Evolutionary conservation across 495 filamentous ascomycete genomes (phyloP).

Genomic region (Penicillium malachiteum): DNA sequence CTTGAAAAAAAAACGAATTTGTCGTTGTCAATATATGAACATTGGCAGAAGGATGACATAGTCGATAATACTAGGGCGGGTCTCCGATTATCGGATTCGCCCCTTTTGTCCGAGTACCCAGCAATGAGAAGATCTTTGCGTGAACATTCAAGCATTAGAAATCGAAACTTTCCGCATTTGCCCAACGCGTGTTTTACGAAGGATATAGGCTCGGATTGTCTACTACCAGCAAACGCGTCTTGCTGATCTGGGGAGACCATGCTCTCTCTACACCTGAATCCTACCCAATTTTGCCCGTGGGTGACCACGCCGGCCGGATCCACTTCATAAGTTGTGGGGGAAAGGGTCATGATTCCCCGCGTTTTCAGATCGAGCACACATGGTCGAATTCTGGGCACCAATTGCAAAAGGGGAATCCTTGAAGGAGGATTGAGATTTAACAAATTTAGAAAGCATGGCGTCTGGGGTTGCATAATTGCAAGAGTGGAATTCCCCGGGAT

Average conservation of each 20-base stretch:
- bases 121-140: neutral
- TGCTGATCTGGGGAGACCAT: neutral
- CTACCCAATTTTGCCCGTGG: neutral
- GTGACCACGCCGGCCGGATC: slow-evolving; percentile 2
- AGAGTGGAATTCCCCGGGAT: slow-evolving; percentile 3
- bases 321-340: slow-evolving; percentile 3
- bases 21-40: too few relatives aligned
- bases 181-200: neutral
- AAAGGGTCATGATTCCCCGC: slow-evolving; percentile 1
- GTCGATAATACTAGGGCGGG: too few relatives aligned
- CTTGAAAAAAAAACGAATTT: too few relatives aligned
- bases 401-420: neutral
- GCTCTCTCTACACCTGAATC: neutral
- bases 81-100: neutral
- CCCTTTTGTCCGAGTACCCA: neutral
- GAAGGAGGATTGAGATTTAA: neutral
- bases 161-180: neutral
- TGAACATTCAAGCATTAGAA: neutral
- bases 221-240: neutral
- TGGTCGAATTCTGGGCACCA: slow-evolving; percentile 2
- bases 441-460: neutral
- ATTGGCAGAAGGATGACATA: too few relatives aligned
- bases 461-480: slow-evolving; percentile 1
- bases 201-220: neutral
- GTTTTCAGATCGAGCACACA: neutral